Conservation (phyloP, 1,284 basidiomycete species). For the Moesziomyces parantarcticus region DNA sequence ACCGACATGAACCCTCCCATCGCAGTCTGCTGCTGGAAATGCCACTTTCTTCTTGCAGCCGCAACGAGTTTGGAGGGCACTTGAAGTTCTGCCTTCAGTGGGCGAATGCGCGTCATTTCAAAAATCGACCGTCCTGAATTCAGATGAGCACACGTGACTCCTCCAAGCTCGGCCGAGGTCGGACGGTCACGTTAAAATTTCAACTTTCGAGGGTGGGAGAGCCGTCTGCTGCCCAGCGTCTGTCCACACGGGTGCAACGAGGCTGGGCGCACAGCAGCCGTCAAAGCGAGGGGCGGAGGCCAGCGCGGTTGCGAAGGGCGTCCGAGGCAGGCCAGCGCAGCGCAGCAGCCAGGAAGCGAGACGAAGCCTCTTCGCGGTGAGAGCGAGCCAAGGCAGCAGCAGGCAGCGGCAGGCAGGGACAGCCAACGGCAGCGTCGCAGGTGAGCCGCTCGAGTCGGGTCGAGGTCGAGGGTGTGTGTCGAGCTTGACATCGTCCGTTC, state of each 20-base stretch:
- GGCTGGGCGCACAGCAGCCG: too few relatives aligned
- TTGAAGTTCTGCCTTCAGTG: not conserved
- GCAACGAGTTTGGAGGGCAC: too few relatives aligned
- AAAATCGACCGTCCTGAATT: not conserved
- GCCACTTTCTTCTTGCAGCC: too few relatives aligned
- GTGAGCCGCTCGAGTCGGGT: slow-evolving; percentile 1
- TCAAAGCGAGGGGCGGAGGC: too few relatives aligned
- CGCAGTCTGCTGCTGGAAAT: too few relatives aligned
- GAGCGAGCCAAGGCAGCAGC: not conserved
- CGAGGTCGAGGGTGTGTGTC: slow-evolving; percentile 24
- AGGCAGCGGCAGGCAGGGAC: not conserved
- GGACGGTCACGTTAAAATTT: not conserved
- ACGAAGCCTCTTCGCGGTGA: not conserved
- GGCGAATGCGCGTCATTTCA: not conserved
- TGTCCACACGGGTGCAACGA: too few relatives aligned
- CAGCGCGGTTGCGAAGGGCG: too few relatives aligned
- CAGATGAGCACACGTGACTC: not conserved
- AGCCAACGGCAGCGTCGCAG: not conserved
- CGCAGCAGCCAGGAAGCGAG: not conserved
- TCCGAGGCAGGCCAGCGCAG: too few relatives aligned
- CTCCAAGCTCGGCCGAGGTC: slow-evolving; percentile 3
- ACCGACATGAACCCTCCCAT: too few relatives aligned
- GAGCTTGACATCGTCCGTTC: slow-evolving; percentile 49
- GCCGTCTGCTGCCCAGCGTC: not conserved
- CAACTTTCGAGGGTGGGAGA: not conserved